Base-by-base conservation (phyloP, 331 rosid species). In the Malus hybrid region DNA sequence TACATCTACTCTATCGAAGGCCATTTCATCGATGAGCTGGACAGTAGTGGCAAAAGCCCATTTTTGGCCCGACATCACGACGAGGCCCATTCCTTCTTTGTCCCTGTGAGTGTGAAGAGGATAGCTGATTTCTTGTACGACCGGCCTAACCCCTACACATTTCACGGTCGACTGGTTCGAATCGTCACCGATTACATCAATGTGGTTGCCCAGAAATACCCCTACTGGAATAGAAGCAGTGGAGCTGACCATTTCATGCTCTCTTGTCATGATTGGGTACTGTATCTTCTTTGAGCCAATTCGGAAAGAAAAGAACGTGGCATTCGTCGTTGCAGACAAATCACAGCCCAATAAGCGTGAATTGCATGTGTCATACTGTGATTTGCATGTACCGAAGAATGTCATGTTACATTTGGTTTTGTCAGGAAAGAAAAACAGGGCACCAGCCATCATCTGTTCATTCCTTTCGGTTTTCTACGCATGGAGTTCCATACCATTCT, bases 231-330 rank as follows among this genome's bases (percentile, higher is more conserved):
- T 59, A 57, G 82, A 16, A 79, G 82, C 74, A 28, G 22, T 36
- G 82, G 82, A 42, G 82, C 82, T 57, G 82, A 79, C 32, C 82
- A 79, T 33, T 79, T 79, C 20, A 79, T 79, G 82, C 73, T 79
- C 44, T 79, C 82, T 44, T 79, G 82, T 31, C 82, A 79, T 67
- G 82, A 79, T 57, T 80, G 83, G 83, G 83, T 80, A 80, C 33
- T 3, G 3, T 32, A 32, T 44, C 14, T 11, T 10, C 50, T 3
- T 44, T 11, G 1, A 44, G 14, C 15, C 50, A 11, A 44, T 3
- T 44, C 2, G 15, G 48, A 44, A 44, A 44, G 50, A 44, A 44
- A 44, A 44, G 14, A 44, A 44, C 0, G 14, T 4, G 5, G 13
- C 33, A 32, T 32, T 32, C 33, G 6, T 32, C 33, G 33, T 44